phyloP scores from a whole-genome alignment of 176 grass and related monocot genomes.

The Eremochloa ophiuroides region DNA sequence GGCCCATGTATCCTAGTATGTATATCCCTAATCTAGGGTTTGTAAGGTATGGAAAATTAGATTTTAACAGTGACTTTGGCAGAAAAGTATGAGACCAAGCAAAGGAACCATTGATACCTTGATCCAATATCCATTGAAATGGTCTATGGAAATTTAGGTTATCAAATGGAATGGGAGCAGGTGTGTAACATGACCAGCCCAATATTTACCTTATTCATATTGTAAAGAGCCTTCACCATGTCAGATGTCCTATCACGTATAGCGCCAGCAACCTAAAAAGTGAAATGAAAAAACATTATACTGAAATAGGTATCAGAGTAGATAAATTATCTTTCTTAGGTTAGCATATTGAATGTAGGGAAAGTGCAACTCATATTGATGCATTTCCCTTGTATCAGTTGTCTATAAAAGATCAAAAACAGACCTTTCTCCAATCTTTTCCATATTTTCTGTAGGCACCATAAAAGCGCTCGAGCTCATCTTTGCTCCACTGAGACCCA shows the following conservation, averaged over 20 bases:
- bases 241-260: slow-evolving; percentile 84
- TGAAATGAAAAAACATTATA: slow-evolving; percentile 21
- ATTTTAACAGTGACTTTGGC: slow-evolving; percentile 6
- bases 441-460: slow-evolving; percentile 88
- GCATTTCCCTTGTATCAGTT: not conserved
- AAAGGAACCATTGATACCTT: slow-evolving; percentile 5
- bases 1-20: too few relatives aligned
- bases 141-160: not conserved
- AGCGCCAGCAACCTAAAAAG: slow-evolving; percentile 64
- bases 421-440: slow-evolving; percentile 98
- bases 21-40: too few relatives aligned
- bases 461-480: slow-evolving; percentile 93
- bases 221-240: slow-evolving; percentile 94
- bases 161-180: not conserved
- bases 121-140: not conserved
- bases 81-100: not conserved
- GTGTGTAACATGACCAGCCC: not conserved
- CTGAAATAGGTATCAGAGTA: slow-evolving; percentile 2
- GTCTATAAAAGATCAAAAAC: slow-evolving; percentile 6
- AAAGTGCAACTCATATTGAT: not conserved
- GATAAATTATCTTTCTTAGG: not conserved
- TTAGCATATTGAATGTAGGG: not conserved
- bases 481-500: slow-evolving; percentile 94
- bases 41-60: too few relatives aligned
- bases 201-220: slow-evolving; percentile 82